A percentile compares a stretch with the other conserved stretches of the same genome.
These are phyloP conservation scores for Candida hispaniensis DNA, from an alignment of 805 yeast genomes.

Conservation along the genomic window DNA sequence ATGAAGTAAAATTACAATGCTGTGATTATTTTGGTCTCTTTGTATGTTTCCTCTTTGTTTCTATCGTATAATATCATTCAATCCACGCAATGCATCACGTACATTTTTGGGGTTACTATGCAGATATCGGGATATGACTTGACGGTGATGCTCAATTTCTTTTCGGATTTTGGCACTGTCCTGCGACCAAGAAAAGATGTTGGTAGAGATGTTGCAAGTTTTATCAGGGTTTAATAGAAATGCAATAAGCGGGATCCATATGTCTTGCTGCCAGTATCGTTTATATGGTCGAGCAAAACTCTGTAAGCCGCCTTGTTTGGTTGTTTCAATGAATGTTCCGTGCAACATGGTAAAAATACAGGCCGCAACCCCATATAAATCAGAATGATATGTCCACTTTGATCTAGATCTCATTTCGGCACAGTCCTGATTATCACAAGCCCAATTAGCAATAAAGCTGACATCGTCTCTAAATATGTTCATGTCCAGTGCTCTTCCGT, in stretches of 20 bases:
- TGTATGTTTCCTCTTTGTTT: no score
- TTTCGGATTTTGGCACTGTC: slow-evolving; percentile 8
- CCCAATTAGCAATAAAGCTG: slow-evolving; percentile 50
- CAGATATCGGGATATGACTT: slow-evolving; percentile 1
- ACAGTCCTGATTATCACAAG: slow-evolving; percentile 59
- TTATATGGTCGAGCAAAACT: slow-evolving; percentile 42
- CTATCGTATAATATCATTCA: no score
- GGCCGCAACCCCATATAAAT: slow-evolving; percentile 73
- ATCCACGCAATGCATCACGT: slow-evolving; percentile 9
- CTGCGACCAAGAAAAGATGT: slow-evolving; percentile 4
- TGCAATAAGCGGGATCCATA: slow-evolving; percentile 63
- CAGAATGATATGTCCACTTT: slow-evolving; percentile 72
- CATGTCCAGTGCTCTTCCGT: slow-evolving; percentile 71
- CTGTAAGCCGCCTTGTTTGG: slow-evolving; percentile 24
- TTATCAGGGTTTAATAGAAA: slow-evolving; percentile 48
- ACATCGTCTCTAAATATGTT: slow-evolving; percentile 41
- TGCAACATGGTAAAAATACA: slow-evolving; percentile 63
- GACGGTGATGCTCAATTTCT: slow-evolving; percentile 5
- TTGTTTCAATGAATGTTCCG: slow-evolving; percentile 50
- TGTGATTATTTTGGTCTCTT: no score
- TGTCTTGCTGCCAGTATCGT: slow-evolving; percentile 61
- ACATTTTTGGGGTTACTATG: slow-evolving; percentile 10
- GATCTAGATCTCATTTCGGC: slow-evolving; percentile 48
- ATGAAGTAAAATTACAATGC: no score
- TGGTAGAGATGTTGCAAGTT: slow-evolving; percentile 2